Base-by-base conservation (phyloP, 176 grass and related monocot species). In the Aegilops umbellulata region DNA sequence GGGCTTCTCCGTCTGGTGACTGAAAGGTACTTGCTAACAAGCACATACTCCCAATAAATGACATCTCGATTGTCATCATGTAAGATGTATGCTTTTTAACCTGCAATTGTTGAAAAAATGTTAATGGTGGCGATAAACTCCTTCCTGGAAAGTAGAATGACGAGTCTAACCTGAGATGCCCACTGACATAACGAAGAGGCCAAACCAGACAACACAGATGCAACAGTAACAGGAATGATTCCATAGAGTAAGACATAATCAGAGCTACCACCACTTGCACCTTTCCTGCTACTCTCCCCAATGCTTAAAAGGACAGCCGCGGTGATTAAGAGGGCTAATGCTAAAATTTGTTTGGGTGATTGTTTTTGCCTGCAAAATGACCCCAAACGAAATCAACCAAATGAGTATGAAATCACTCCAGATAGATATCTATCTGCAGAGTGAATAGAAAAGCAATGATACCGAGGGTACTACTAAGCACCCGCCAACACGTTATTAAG, bases 1-100 rank as follows among this genome's bases (percentile, higher is more conserved):
- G 94, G 65, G 93, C 90, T 66, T 98, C 88, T 60, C 96, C 96
- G 76, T 98, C 96, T 89, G 96, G 96, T 66, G 96, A 98, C 35
- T 86, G 88, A 66, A 79, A 90, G 27, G 83, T 92, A 90, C 96
- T 98, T 84, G 84, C 88, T 71, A 95, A 88, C 88, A 98, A 80
- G 81, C 90, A 98, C 61, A 94, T 83, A 78, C 93, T 95, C 65
- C 96, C 96, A 65, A 98, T 92, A 84, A 98, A 85, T 65, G 96
- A 98, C 96, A 98, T 98, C 84, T 98, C 96, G 10, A 98, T 86
- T n/a, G 96, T 98, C 93, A 98, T 98, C 80, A 98, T 74, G 41
- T 98, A 98, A 10, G 96, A 98, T 8, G 96, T 95, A 88, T 95
- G 93, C n/a, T 94, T 98, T 88, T 95, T 95, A 81, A 98, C 96